A percentile compares a stretch with the other conserved stretches of the same genome.
Evolutionary conservation across 2,329 filamentous ascomycete species (phyloP).

Genomic region (Oidium heveae): DNA sequence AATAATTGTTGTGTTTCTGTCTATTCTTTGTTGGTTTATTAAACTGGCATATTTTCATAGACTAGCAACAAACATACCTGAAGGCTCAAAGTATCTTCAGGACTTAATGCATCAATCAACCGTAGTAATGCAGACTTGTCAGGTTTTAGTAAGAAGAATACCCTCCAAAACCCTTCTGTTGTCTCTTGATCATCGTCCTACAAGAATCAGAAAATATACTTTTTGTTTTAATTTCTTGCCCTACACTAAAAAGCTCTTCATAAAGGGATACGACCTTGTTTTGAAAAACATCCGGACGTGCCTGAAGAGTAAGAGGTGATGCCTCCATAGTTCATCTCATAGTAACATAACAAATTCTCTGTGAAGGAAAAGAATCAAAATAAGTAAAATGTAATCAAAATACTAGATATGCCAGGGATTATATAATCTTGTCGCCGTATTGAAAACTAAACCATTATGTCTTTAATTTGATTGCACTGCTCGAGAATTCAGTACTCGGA

Average conservation of each 20-base stretch:
- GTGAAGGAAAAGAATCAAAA: too few relatives aligned
- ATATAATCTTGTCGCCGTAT: too few relatives aligned
- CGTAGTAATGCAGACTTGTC: slow-evolving; percentile 42
- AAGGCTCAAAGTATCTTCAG: slow-evolving; percentile 50
- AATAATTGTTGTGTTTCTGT: slow-evolving; percentile 36
- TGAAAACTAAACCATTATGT: too few relatives aligned
- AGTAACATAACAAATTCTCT: slow-evolving; percentile 6
- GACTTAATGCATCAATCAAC: slow-evolving; percentile 42
- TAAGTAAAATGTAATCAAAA: too few relatives aligned
- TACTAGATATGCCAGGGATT: too few relatives aligned
- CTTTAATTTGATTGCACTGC: too few relatives aligned
- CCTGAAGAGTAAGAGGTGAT: slow-evolving; percentile 83
- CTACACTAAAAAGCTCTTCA: slow-evolving; percentile 53
- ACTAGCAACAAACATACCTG: slow-evolving; percentile 33
- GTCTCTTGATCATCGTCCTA: slow-evolving; percentile 42
- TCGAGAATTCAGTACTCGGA: too few relatives aligned
- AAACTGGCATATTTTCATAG: background rate
- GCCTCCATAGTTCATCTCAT: slow-evolving; percentile 39
- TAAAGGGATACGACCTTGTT: slow-evolving; percentile 88
- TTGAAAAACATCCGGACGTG: slow-evolving; percentile 70
- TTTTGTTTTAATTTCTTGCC: slow-evolving; percentile 3
- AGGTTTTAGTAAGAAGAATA: slow-evolving; percentile 78
- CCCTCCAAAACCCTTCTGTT: slow-evolving; percentile 80
- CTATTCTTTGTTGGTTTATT: slow-evolving; percentile 5
- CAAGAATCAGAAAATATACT: slow-evolving; percentile 8